phyloP scores from a whole-genome alignment of 2,329 filamentous ascomycete genomes.

The Calycina herbarum region DNA sequence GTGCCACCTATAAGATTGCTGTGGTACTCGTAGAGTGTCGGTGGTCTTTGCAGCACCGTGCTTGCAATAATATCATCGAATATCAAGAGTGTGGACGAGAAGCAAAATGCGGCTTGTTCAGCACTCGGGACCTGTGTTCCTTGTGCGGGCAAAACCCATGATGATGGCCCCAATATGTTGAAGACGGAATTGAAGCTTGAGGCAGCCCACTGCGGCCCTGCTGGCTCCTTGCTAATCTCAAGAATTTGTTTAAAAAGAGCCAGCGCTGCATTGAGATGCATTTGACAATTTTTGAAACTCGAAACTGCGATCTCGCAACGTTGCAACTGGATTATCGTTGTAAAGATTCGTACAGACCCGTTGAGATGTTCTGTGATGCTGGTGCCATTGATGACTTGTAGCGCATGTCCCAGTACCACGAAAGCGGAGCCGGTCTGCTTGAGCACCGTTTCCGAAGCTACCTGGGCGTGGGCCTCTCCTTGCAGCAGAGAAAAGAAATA shows the following conservation, averaged over 20 bases:
- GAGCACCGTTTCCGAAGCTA: no score
- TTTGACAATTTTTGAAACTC: conserved; percentile 50
- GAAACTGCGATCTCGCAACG: conserved; percentile 52
- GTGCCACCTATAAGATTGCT: conserved; percentile 39
- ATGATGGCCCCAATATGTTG: conserved; percentile 18
- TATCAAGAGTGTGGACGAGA: conserved; percentile 48
- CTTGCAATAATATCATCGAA: conserved; percentile 52
- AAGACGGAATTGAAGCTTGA: conserved; percentile 24
- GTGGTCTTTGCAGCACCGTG: conserved; percentile 45
- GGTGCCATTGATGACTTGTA: no score
- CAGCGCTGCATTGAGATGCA: conserved; percentile 52
- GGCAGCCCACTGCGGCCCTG: conserved; percentile 11
- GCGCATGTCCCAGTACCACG: no score
- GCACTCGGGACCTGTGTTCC: conserved; percentile 38
- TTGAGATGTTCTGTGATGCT: no score
- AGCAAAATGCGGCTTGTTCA: conserved; percentile 54
- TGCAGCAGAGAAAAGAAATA: conserved; percentile 50
- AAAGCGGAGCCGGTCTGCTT: no score
- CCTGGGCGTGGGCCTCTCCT: conserved; percentile 7
- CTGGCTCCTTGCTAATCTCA: no score
- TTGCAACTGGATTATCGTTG: conserved; percentile 54
- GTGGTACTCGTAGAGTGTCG: conserved; percentile 47
- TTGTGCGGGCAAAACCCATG: conserved; percentile 14
- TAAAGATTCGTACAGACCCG: conserved; percentile 20
- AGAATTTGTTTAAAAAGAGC: conserved; percentile 48